phyloP scores from a whole-genome alignment of 176 grass and related monocot genomes.

The Musa beccarii region DNA sequence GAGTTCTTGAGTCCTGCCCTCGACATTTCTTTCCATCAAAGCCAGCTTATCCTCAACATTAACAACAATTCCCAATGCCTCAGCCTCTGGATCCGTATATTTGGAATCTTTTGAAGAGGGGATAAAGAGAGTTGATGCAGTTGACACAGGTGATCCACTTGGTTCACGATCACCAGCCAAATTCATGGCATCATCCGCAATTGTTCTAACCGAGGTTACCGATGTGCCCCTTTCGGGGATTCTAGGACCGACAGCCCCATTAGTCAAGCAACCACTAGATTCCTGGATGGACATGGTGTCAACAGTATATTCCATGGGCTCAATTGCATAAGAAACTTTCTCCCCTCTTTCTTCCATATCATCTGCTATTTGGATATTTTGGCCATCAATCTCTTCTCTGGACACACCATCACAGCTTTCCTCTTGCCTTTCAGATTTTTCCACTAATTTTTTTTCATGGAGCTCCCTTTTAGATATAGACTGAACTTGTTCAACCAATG shows the following conservation, averaged over 20 bases:
- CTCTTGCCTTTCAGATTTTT: not conserved
- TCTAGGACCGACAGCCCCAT: not conserved
- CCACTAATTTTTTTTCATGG: not conserved
- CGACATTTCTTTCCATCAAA: slow-evolving; percentile 18
- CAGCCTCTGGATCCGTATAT: slow-evolving; percentile 16
- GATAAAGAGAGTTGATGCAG: slow-evolving; percentile 46
- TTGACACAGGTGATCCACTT: slow-evolving; percentile 49
- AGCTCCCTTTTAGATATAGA: not conserved
- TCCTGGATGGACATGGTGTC: not conserved
- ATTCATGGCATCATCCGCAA: slow-evolving; percentile 40
- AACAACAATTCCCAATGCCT: not conserved
- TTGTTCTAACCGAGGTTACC: slow-evolving; percentile 35
- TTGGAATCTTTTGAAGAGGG: slow-evolving; percentile 36
- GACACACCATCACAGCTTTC: not conserved
- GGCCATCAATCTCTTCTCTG: not conserved
- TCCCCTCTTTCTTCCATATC: not conserved
- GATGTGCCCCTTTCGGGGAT: slow-evolving; percentile 13
- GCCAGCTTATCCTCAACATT: not conserved
- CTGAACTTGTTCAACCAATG: not conserved
- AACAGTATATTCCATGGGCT: not conserved
- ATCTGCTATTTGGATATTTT: not conserved
- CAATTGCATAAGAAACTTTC: not conserved
- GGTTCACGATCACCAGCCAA: slow-evolving; percentile 34
- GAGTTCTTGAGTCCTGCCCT: slow-evolving; percentile 25
- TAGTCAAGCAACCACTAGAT: slow-evolving; percentile 7